phyloP scores from a whole-genome alignment of 495 filamentous ascomycete genomes.

The Talaromyces stipitatus region DNA sequence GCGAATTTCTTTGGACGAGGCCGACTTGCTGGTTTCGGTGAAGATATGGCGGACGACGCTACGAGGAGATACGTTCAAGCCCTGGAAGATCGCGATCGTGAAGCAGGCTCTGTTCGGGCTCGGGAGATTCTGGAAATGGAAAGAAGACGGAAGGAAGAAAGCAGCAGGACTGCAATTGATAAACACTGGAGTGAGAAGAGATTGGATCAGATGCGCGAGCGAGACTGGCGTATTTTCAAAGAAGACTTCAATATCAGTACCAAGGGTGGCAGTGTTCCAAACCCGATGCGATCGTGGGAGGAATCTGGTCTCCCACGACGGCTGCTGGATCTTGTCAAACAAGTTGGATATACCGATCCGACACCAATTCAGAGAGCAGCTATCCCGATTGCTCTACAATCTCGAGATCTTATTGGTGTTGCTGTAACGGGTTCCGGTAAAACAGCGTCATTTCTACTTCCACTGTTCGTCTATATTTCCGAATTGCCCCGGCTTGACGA shows the following conservation, averaged over 20 bases:
- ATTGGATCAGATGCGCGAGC: slow-evolving; percentile 91
- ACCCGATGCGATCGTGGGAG: slow-evolving; percentile 93
- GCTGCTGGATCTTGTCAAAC: slow-evolving; percentile 72
- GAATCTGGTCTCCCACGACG: slow-evolving; percentile 77
- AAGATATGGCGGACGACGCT: slow-evolving; percentile 63
- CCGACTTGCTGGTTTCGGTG: slow-evolving; percentile 73
- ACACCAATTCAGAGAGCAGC: slow-evolving; percentile 88
- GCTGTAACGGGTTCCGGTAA: slow-evolving; percentile 99
- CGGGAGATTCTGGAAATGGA: slow-evolving; percentile 85
- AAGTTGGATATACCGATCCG: slow-evolving; percentile 89
- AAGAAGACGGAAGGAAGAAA: slow-evolving; percentile 66
- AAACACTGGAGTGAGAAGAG: slow-evolving; percentile 99
- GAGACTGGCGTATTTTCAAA: slow-evolving; percentile 99
- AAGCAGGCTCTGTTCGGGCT: slow-evolving; percentile 71
- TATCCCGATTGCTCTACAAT: slow-evolving; percentile 91
- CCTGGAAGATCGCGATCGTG: slow-evolving; percentile 68
- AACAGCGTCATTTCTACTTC: slow-evolving; percentile 91
- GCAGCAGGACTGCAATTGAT: slow-evolving; percentile 60
- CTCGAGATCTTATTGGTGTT: slow-evolving; percentile 92
- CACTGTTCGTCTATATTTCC: slow-evolving; percentile 93
- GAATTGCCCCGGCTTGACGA: slow-evolving; percentile 82
- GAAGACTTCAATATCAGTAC: slow-evolving; percentile 97
- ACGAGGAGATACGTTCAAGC: slow-evolving; percentile 70
- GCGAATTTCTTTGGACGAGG: slow-evolving; percentile 76
- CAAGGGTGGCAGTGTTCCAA: slow-evolving; percentile 83